Base-by-base conservation (phyloP, 371 early-diverging fungal genomes). In the Rhizopus microsporus region DNA sequence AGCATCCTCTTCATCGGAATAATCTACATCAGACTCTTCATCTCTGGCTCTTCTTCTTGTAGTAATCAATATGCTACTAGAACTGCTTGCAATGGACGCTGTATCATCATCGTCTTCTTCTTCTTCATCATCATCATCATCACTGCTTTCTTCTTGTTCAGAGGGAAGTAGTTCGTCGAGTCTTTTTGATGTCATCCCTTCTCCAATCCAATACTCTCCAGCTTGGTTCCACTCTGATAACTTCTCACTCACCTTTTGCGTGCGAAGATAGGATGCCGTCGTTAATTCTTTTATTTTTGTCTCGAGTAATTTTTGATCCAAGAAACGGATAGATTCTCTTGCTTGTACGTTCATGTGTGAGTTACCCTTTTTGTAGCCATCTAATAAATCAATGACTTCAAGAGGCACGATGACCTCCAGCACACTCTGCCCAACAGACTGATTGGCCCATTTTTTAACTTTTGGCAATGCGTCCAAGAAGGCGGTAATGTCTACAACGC, bases 261-360 rank as follows among this genome's bases (percentile, higher is more conserved):
- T 77, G 30, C 80, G 66, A 31, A 80, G 54, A 23, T 55, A 74
- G 4, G 77, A 80, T 0, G 60, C 39, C 0, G 55, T 67, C 0
- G 54, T 54, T 2, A 43, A 40, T 10, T 56, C 58, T 29, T 60
- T 54, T 3, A 33, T 48, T 5, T 48, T 56, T 33, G 34, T 62
- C 56, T 49, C 56, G 3, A 40, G 40, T 34, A 84, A 46, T 43
- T 75, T 64, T 30, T 89, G 83, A 63, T 92, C 92, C 52, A 92
- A 67, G 59, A 80, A 92, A 15, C 92, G 84, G 56, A 86, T 92
- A 3, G 89, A 89, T 56, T 90, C 90, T 49, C 92, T 74, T 0
- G 90, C 86, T 44, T 82, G 80, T 29, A 77, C 74, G 57, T 86
- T 88, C 62, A 75, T 80, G 48, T 77, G 75, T 16, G 80, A 81